Base-by-base conservation (phyloP, 2,329 filamentous ascomycete genomes). In the Colletotrichum sp. region DNA sequence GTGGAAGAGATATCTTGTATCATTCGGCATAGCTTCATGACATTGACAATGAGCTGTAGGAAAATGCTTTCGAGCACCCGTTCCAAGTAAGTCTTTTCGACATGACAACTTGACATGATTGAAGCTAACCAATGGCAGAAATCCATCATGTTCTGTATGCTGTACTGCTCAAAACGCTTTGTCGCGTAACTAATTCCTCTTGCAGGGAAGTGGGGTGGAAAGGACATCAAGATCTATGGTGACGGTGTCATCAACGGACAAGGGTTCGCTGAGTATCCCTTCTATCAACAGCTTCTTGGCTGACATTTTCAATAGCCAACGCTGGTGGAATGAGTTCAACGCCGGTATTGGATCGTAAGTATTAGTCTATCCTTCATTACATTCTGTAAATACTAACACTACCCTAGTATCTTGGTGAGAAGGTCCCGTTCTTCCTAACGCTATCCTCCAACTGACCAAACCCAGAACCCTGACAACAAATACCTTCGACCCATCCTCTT, bases 401-500 rank as follows among this genome's bases (percentile, higher is more conserved):
- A 52, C 7, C 0, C 16, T 13, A 65, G 55, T 5, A 69, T 69
- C 26, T n/a, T 69, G 67, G 67, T 69, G 16, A 32, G 26, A 21
- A 7, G 12, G 48, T 30, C 34, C 32, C 26, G 4, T 9, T 28
- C 52, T 43, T n/a, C 12, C 10, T 4, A 5, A 14, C 43, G 21
- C 26, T 2, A 2, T 5, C 28, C 3, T 14, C 7, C 6, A 24
- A 26, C 52, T 66, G 13, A 69, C 24, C 62, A 12, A 61, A 9
- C 12, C 34, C 81, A 90, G 4, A 85, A 92, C 78, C 85, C 88
- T 0, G 83, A 84, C 73, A 92, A 92, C 79, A 86, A 85, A 5
- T 92, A 89, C 78, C 87, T 90, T 62, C 88, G 91, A 0, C 91
- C 91, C 0, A 90, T 92, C 21, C 85, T 93, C 7, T 92, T 92